Evolutionary conservation across 2,329 filamentous ascomycete species (phyloP), one percentile per base, ranked within the genome.

Genomic region (Pyricularia sp.): DNA sequence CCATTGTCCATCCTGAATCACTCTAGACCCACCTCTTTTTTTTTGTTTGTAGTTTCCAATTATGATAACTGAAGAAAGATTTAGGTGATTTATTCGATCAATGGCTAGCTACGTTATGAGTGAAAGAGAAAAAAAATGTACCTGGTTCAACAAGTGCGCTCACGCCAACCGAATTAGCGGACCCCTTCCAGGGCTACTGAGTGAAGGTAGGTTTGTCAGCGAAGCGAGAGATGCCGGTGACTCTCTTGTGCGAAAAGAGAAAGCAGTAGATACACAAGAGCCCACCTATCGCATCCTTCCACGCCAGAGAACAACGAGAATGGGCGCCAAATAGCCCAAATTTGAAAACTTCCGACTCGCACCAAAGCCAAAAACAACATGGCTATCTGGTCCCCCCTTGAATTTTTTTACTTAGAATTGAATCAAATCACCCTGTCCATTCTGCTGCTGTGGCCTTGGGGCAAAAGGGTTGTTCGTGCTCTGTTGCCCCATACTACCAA

Each of bases 381-480:
- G n/a, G 58, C 58, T 61, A 26, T 42, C 33, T 42, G 33, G 23
- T 7, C n/a, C 25, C n/a, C 42, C 23, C 17, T 30, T 25, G 7
- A 42, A 17, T n/a, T 31, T 63, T 31, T 63, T 64, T 59, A 14
- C 55, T 68, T 84, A 90, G 72, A 90, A 88, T 75, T 89, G 86
- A 73, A 90, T 90, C 72, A 90, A 78, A 75, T 90, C 86, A 17
- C 75, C 76, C 71, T 78, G 76, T 64, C 68, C 80, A 72, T 83
- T 82, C 69, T 87, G 83, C 71, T 82, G 81, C 73, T 84, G 83
- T 71, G 84, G 82, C 71, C 81, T 78, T 69, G 81, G 76, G n/a
- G 84, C 85, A 74, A 89, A 90, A 0, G 88, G 87, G 72, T 90
- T 90, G 76, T 79, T 84, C 70, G 76, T 81, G 68, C 76, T 77